These are phyloP conservation scores for Populus hybrid DNA, from an alignment of 441 rosid species.

Conservation along the genomic window DNA sequence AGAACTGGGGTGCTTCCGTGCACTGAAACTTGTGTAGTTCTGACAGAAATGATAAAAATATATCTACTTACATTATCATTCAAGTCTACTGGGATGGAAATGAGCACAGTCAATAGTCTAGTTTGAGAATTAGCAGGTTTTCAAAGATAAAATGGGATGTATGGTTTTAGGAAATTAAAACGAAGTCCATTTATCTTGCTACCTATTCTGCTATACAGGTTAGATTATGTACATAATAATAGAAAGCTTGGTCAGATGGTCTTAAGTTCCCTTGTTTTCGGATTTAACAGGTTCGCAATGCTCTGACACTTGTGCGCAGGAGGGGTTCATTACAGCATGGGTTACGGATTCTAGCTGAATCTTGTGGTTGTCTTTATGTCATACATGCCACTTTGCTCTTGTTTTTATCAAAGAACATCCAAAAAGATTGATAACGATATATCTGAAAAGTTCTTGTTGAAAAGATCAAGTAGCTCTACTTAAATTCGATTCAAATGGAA, in stretches of 20 bases:
- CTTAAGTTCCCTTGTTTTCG: neutral
- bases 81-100: no score
- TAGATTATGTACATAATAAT: no score
- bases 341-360: slow-evolving; percentile 17
- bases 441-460: neutral
- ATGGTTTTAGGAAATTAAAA: no score
- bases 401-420: neutral
- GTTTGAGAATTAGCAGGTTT: no score
- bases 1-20: no score
- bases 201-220: no score
- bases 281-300: slow-evolving; percentile 21
- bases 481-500: neutral
- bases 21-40: no score
- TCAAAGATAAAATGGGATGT: no score
- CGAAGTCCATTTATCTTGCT: no score
- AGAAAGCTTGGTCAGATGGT: neutral
- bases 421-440: neutral
- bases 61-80: no score
- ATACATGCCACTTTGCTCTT: neutral
- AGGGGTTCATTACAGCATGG: slow-evolving; percentile 12
- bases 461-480: neutral
- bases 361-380: neutral
- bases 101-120: no score
- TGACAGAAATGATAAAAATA: no score
- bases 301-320: slow-evolving; percentile 20